Evolutionary conservation across 192 early-diverging fungal genomes (phyloP).

Genomic region (Rhizophlyctis rosea): DNA sequence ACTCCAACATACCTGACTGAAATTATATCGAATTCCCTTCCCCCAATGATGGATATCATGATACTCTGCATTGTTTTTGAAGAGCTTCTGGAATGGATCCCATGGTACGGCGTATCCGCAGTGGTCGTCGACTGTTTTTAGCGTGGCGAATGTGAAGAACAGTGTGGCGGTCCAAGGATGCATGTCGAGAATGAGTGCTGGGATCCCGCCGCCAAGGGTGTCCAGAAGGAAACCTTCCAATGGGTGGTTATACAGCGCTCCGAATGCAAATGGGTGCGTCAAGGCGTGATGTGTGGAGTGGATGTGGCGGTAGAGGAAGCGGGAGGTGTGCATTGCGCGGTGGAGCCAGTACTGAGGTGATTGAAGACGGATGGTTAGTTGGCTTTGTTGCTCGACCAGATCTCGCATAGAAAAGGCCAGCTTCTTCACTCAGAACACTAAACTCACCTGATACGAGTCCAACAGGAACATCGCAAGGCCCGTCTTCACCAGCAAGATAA

Average conservation of each 20-base stretch:
- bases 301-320: constrained; percentile 68
- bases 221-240: constrained; percentile 76
- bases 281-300: constrained; percentile 75
- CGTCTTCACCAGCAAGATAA: constrained; percentile 35
- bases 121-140: constrained; percentile 84
- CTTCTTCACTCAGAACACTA: not conserved
- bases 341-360: constrained; percentile 68
- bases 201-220: constrained; percentile 61
- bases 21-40: constrained; percentile 51
- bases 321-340: constrained; percentile 66
- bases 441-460: constrained; percentile 45
- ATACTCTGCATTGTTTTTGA: constrained; percentile 71
- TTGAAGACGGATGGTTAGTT: constrained; percentile 7
- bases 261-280: constrained; percentile 75
- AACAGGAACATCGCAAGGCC: constrained; percentile 33
- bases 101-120: constrained; percentile 76
- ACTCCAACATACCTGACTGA: constrained; percentile 43
- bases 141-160: constrained; percentile 71
- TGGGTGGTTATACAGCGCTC: constrained; percentile 81
- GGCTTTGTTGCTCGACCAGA: not conserved
- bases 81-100: constrained; percentile 65
- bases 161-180: constrained; percentile 61
- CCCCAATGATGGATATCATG: constrained; percentile 58
- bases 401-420: not conserved
- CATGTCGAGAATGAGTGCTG: constrained; percentile 64